A percentile compares a stretch with the other conserved stretches of the same genome.
Evolutionary conservation across 179 eudicot genomes (phyloP).

Genomic region (Spergularia azorica): DNA sequence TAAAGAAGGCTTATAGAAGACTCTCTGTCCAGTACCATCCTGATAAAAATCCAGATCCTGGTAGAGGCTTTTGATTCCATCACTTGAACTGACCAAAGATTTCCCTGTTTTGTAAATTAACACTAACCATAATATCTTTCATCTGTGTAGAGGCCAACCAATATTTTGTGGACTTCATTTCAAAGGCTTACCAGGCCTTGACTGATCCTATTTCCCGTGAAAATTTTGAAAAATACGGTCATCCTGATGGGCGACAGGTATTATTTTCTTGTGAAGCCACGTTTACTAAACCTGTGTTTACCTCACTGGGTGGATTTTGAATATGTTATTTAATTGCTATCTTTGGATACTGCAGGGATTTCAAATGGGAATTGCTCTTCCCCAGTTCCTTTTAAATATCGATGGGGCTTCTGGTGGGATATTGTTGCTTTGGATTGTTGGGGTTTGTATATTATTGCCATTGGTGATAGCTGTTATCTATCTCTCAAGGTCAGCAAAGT

Average conservation of each 20-base stretch:
- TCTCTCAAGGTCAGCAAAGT: conserved; percentile 77
- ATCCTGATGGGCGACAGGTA: conserved; percentile 99
- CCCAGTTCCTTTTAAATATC: conserved; percentile 74
- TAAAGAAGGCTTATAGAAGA: conserved; percentile 86
- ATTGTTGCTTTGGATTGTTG: conserved; percentile 81
- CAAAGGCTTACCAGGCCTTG: conserved; percentile 95
- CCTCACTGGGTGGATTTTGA: not conserved
- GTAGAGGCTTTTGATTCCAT: conserved; percentile 41
- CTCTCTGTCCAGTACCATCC: conserved; percentile 92
- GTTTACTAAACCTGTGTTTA: not conserved
- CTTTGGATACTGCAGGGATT: conserved; percentile 56
- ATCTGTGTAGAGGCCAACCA: conserved; percentile 65
- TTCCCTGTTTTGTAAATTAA: not conserved
- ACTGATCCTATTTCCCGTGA: conserved; percentile 93
- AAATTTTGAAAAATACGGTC: conserved; percentile 94
- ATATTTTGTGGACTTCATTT: conserved; percentile 83
- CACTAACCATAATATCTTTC: conserved; percentile 11
- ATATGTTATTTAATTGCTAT: not conserved
- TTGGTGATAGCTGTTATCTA: conserved; percentile 76
- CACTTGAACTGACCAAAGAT: not conserved
- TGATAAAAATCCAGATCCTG: conserved; percentile 98
- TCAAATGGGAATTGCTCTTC: conserved; percentile 98
- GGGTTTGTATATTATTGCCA: conserved; percentile 83
- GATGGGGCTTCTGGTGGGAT: conserved; percentile 92
- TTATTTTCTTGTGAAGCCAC: not conserved